These are phyloP conservation scores for Sclerotinia minor DNA, from an alignment of 2,329 filamentous ascomycete species.

Conservation along the genomic window DNA sequence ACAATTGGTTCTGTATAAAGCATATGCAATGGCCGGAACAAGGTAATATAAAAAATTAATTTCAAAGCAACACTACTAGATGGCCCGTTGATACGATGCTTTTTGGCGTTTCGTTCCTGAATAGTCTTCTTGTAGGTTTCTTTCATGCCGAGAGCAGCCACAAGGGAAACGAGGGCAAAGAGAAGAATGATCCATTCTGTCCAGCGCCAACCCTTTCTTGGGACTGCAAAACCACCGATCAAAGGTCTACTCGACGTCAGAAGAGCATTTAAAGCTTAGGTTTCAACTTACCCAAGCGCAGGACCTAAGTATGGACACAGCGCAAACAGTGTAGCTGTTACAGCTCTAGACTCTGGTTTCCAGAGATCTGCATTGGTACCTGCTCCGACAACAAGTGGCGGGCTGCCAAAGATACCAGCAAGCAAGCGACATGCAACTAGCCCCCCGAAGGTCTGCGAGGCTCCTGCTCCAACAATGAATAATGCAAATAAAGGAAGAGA, in stretches of 20 bases:
- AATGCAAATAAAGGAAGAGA: background rate
- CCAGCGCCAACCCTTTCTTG: conserved; percentile 44
- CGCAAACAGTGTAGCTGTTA: conserved; percentile 54
- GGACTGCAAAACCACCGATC: conserved; percentile 41
- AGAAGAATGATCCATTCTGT: conserved; percentile 25
- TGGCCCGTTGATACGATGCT: background rate
- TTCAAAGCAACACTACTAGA: background rate
- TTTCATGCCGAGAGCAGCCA: background rate
- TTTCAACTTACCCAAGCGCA: conserved; percentile 21
- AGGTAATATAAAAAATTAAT: background rate
- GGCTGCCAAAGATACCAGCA: conserved; percentile 48
- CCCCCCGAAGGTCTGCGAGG: background rate
- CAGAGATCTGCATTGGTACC: conserved; percentile 68
- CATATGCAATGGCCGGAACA: conserved; percentile 67
- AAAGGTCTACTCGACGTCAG: conserved; percentile 33
- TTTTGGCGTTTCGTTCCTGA: background rate
- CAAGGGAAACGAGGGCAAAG: conserved; percentile 5
- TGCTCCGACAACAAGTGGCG: conserved; percentile 56
- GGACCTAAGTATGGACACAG: conserved; percentile 47
- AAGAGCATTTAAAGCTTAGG: background rate
- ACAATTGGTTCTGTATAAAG: conserved; percentile 66
- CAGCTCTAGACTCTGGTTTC: conserved; percentile 54
- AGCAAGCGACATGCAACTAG: conserved; percentile 54
- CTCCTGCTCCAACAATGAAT: background rate
- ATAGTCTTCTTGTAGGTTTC: conserved; percentile 1